These are phyloP conservation scores for Hordeum marinum DNA, from an alignment of 176 grass and related monocot species.

Conservation along the genomic window DNA sequence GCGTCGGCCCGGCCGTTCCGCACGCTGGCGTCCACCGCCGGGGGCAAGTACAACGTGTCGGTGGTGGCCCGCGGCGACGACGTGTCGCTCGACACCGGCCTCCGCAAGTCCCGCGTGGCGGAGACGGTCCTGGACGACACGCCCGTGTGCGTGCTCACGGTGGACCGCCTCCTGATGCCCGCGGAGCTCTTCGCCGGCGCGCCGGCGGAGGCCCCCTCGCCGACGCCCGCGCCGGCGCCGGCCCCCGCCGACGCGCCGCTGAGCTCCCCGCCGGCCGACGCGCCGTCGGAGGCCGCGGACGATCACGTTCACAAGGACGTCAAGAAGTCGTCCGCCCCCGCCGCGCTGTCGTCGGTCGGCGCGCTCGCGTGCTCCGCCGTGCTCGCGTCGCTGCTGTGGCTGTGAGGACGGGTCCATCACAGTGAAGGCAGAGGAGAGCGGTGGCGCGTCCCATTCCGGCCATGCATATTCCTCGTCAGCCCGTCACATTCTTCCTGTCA, in stretches of 20 bases:
- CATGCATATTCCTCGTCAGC: background rate
- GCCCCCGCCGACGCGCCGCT: background rate
- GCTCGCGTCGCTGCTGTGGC: conserved; percentile 38
- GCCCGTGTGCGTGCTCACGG: conserved; percentile 61
- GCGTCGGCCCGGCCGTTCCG: conserved; percentile 25
- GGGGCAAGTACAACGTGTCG: conserved; percentile 42
- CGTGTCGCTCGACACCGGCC: conserved; percentile 66
- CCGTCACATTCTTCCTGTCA: background rate
- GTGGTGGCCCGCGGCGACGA: conserved; percentile 60
- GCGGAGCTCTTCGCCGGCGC: conserved; percentile 59
- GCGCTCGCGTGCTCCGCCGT: conserved; percentile 16
- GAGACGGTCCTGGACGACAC: conserved; percentile 70
- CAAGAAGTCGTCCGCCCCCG: conserved; percentile 15
- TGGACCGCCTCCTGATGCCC: conserved; percentile 69
- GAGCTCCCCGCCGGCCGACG: conserved; percentile 31
- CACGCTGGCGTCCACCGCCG: conserved; percentile 51
- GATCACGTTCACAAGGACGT: conserved; percentile 39
- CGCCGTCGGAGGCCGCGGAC: conserved; percentile 36
- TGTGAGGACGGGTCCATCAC: background rate
- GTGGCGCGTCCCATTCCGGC: too few relatives aligned
- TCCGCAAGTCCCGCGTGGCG: conserved; percentile 64
- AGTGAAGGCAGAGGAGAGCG: too few relatives aligned
- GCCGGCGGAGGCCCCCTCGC: conserved; percentile 23
- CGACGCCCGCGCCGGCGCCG: conserved; percentile 14
- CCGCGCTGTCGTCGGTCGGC: background rate